Base-by-base conservation (phyloP, 441 rosid genomes). In the Croton setiger region DNA sequence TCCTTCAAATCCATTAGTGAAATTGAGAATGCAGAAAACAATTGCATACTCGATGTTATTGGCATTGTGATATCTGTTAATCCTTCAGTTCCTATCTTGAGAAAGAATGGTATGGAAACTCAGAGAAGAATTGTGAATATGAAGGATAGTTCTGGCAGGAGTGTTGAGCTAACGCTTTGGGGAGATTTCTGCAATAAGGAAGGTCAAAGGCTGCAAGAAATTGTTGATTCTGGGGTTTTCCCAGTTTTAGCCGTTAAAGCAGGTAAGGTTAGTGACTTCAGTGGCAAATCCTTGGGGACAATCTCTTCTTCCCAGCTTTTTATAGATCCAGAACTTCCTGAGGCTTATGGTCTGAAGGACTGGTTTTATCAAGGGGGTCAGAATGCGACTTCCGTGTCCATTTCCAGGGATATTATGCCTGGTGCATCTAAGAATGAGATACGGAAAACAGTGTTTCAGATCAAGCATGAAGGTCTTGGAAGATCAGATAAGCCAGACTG, bases 41-140 rank as follows among this genome's bases (percentile, higher is more conserved):
- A 84, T 70, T 66, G 85, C 63, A 82, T 88, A 78, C 41, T 88
- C 36, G 97, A 89, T 84, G 73, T 87, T 63, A 84, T 89, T 73
- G 94, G 90, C 58, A 73, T 87, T 47, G 96, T 88, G 73, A 79
- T 74, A 74, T 82, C 84, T 68, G 87, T 89, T 61, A 87, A 83
- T 66, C 94, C 92, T 65, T 81, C 90, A 0, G 86, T 87, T 64
- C 84, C 96, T 36, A 84, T 87, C 66, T 64, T 87, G 81, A 88
- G 91, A 76, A 92, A 90, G 82, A 92, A 92, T 72, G 98, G 96
- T 43, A 85, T 84, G 89, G 98, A 92, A 86, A 92, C 97, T 45
- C 93, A 92, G 80, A 86, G 88, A 84, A 82, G 92, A 76, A 72
- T 71, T 76, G 74, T 92, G 75, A 86, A 82, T 74, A 74, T 92